Base-by-base conservation (phyloP, 2,329 filamentous ascomycete species). In the Neonectria punicea region DNA sequence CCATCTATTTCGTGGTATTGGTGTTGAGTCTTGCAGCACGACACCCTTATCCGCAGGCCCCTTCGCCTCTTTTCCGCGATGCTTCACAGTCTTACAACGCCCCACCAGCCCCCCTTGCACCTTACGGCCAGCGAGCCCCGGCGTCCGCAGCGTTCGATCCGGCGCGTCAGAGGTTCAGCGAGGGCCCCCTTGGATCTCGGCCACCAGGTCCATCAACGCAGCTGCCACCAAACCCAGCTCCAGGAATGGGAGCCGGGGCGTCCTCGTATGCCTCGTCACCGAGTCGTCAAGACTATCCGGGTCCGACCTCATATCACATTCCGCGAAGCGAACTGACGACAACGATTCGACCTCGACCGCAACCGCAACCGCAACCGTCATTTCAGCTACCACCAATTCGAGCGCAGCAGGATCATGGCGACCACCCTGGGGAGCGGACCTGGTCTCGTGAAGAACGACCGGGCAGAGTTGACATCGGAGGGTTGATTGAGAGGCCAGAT, bases 1-100 rank as follows among this genome's bases (percentile, higher is more conserved):
- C 87, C 43, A 87, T 89, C 63, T 90, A 88, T 74, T 90, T 90
- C 68, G 82, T 90, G 46, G 85, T 89, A 8, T 70, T 90, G 59
- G 69, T 84, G 44, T 73, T 89, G 63, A 78, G 70, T 28, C 67
- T 80, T 1, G 74, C 76, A 1, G 64, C 78, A 2, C 80, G 80
- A 41, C 75, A 79, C 49, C 77, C 81, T 30, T 84, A 84, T 56
- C 80, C 81, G 4, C 51, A 72, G 9, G 81, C 83, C 3, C 82
- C 83, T 4, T 83, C 84, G 13, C 81, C 81, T 16, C 80, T 84
- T 57, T 69, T 78, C 11, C 77, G 82, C 61, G 83, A 86, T 18
- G 71, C 80, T 47, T 76, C 78, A 16, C 82, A 82, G 58, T 74
- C 78, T 3, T 85, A 83, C 66, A 82, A 79, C 60, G 77, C 78